Conservation (phyloP, 306 rosid species). For the Calophaca sinica region DNA sequence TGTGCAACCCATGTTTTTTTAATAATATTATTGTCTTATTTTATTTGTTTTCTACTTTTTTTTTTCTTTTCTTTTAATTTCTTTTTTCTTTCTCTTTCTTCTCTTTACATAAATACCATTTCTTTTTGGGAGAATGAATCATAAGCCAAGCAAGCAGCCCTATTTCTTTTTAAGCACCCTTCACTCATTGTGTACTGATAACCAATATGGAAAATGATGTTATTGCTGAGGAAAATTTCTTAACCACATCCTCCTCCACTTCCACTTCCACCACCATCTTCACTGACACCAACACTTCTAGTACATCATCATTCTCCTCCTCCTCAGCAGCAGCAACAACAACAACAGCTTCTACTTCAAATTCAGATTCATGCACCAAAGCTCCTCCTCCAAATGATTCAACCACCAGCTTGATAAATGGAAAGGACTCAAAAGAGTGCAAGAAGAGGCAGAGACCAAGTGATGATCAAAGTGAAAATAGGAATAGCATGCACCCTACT, state of each 20-base stretch:
- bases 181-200: conserved; percentile 50
- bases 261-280: background rate
- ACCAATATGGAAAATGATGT: conserved; percentile 63
- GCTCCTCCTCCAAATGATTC: conserved; percentile 26
- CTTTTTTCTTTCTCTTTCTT: conserved; percentile 3
- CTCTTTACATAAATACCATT: conserved; percentile 29
- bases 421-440: conserved; percentile 41
- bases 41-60: conserved; percentile 13
- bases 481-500: conserved; percentile 54
- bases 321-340: conserved; percentile 35
- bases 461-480: conserved; percentile 27
- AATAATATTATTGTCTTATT: conserved; percentile 31
- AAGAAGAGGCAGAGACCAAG: conserved; percentile 55
- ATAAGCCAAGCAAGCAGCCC: conserved; percentile 43
- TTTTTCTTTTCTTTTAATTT: conserved; percentile 1
- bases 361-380: conserved; percentile 32
- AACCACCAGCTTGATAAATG: conserved; percentile 23
- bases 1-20: conserved; percentile 49
- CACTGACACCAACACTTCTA: background rate
- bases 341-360: conserved; percentile 27
- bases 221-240: conserved; percentile 47
- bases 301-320: conserved; percentile 31
- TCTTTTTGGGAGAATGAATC: conserved; percentile 36
- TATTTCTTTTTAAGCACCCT: conserved; percentile 47
- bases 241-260: conserved; percentile 13